Percentiles rank a stretch among this genome's conserved stretches.
phyloP scores from a whole-genome alignment of 1,284 basidiomycete species.

The Schizophyllum commune region DNA sequence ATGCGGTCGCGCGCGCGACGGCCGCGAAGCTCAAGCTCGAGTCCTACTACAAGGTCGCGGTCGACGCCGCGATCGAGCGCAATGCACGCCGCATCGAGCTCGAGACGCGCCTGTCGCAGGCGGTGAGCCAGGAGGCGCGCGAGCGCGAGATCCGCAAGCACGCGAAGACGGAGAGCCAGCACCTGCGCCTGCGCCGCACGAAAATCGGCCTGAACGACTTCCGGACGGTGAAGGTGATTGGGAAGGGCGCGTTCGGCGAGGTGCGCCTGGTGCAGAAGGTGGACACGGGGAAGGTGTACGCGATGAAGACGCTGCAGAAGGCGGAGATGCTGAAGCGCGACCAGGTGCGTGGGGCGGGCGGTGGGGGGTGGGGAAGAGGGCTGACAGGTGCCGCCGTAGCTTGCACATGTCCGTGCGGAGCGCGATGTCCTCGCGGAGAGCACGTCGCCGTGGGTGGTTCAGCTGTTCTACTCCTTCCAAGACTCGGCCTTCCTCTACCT shows the following conservation, averaged over 20 bases:
- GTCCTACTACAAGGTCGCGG: constrained; percentile 89
- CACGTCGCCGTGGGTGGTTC: constrained; percentile 97
- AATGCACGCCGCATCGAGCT: constrained; percentile 79
- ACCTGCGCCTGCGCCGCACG: constrained; percentile 85
- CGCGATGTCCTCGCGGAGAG: constrained; percentile 96
- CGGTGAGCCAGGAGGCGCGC: constrained; percentile 75
- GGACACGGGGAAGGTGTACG: constrained; percentile 97
- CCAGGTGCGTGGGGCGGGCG: constrained; percentile 50
- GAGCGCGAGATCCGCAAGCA: constrained; percentile 88
- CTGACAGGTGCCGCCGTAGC: constrained; percentile 34
- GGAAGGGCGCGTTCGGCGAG: constrained; percentile 98
- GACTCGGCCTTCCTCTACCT: constrained; percentile 94
- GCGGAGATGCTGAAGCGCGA: constrained; percentile 99
- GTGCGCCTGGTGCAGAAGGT: constrained; percentile 93
- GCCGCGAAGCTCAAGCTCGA: constrained; percentile 97
- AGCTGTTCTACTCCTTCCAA: constrained; percentile 98
- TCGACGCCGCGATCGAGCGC: constrained; percentile 39
- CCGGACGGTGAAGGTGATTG: constrained; percentile 96
- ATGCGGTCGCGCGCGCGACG: constrained; percentile 87
- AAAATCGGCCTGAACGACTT: constrained; percentile 93
- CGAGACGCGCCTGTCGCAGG: constrained; percentile 81
- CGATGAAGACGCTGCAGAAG: constrained; percentile 98
- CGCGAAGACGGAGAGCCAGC: constrained; percentile 87
- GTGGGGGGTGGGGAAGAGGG: not conserved
- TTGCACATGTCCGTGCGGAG: constrained; percentile 98